Evolutionary conservation across 176 grass and related monocot genomes (phyloP).

Genomic region (Rhynchospora breviuscula): DNA sequence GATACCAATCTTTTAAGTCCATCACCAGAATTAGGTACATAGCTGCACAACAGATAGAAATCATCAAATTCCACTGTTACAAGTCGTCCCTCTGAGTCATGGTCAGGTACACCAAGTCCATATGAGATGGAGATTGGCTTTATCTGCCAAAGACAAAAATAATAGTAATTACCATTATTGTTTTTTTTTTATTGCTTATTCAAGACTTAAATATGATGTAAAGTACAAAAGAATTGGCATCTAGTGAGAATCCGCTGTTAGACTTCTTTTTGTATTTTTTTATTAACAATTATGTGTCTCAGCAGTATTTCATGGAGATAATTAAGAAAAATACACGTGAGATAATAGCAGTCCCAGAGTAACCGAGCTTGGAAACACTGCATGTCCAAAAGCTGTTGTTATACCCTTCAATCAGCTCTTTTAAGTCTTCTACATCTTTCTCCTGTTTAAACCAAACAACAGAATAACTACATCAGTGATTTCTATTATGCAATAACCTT

Average conservation of each 20-base stretch:
- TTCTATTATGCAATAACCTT: neutral
- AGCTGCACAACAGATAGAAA: slow-evolving; percentile 78
- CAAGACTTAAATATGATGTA: neutral
- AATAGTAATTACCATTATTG: slow-evolving; percentile 13
- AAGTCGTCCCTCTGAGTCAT: slow-evolving; percentile 81
- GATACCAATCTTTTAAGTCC: slow-evolving; percentile 55
- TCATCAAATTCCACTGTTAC: slow-evolving; percentile 80
- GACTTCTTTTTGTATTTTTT: neutral
- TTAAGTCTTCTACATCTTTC: slow-evolving; percentile 84
- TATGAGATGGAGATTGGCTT: slow-evolving; percentile 74
- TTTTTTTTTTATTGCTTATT: neutral
- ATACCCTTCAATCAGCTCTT: slow-evolving; percentile 82
- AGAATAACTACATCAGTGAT: slow-evolving; percentile 7
- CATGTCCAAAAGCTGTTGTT: slow-evolving; percentile 95
- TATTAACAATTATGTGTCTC: neutral
- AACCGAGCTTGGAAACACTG: slow-evolving; percentile 90
- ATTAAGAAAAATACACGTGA: slow-evolving; percentile 35
- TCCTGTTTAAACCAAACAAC: slow-evolving; percentile 48
- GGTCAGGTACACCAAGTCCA: slow-evolving; percentile 50
- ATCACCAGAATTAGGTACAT: slow-evolving; percentile 89
- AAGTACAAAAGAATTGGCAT: neutral
- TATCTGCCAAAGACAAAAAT: slow-evolving; percentile 40
- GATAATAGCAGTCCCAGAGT: slow-evolving; percentile 93
- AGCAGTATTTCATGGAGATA: neutral
- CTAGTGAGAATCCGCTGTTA: neutral